These are phyloP conservation scores for Ambrosia trifida DNA, from an alignment of 129 eudicot species.

Conservation along the genomic window DNA sequence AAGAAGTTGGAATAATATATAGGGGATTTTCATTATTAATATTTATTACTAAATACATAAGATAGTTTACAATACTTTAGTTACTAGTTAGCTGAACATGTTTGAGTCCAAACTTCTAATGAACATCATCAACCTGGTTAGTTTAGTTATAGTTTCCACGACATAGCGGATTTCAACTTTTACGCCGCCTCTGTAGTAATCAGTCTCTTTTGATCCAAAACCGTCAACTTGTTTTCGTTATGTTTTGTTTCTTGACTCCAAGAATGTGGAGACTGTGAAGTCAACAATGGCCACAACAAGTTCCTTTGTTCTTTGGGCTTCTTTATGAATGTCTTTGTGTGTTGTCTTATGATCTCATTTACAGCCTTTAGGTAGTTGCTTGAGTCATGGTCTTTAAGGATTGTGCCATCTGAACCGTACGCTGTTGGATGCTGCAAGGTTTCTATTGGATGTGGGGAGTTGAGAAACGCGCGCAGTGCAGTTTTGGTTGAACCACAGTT, in stretches of 20 bases:
- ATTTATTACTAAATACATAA: slow-evolving; percentile 19
- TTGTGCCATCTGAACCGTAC: slow-evolving; percentile 83
- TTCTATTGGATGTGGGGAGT: slow-evolving; percentile 83
- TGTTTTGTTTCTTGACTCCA: slow-evolving; percentile 56
- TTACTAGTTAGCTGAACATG: slow-evolving; percentile 10
- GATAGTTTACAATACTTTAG: slow-evolving; percentile 29
- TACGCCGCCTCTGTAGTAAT: slow-evolving; percentile 49
- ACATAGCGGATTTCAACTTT: slow-evolving; percentile 20
- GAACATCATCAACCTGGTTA: slow-evolving; percentile 24
- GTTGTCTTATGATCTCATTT: slow-evolving; percentile 63
- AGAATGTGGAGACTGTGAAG: slow-evolving; percentile 68
- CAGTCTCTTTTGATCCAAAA: slow-evolving; percentile 41
- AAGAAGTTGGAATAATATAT: background rate
- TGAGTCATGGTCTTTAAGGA: slow-evolving; percentile 84
- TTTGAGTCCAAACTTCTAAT: slow-evolving; percentile 28
- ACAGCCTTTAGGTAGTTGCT: slow-evolving; percentile 86
- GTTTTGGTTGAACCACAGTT: slow-evolving; percentile 38
- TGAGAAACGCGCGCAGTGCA: slow-evolving; percentile 63
- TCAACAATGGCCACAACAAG: slow-evolving; percentile 64
- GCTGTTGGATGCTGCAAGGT: slow-evolving; percentile 76
- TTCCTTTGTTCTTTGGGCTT: slow-evolving; percentile 47
- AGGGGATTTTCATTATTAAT: slow-evolving; percentile 24
- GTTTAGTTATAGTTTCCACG: slow-evolving; percentile 17
- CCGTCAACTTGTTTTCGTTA: slow-evolving; percentile 28
- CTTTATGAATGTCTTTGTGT: slow-evolving; percentile 39